phyloP scores from a whole-genome alignment of 257 asterid genomes.

The Jacaranda mimosifolia region DNA sequence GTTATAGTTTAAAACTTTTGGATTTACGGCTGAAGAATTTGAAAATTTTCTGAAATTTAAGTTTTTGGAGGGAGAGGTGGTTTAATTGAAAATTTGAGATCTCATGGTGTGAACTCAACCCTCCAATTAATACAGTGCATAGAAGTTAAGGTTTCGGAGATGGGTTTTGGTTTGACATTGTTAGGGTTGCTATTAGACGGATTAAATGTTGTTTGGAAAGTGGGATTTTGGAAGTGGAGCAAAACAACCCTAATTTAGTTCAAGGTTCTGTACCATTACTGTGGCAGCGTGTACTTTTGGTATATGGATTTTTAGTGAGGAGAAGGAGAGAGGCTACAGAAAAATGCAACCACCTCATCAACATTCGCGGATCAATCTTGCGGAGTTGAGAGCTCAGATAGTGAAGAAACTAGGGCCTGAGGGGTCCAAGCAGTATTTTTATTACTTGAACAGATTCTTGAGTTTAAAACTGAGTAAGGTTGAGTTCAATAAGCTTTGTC shows the following conservation, averaged over 20 bases:
- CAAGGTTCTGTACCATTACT: constrained; percentile 41
- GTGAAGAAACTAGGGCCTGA: constrained; percentile 82
- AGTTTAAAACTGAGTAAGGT: constrained; percentile 74
- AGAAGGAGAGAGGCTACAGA: constrained; percentile 32
- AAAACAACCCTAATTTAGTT: constrained; percentile 60
- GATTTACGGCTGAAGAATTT: constrained; percentile 44
- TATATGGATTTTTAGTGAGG: constrained; percentile 63
- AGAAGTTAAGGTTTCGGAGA: constrained; percentile 49
- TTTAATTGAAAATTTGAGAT: constrained; percentile 61
- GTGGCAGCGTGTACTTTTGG: constrained; percentile 41
- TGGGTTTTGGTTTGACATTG: constrained; percentile 56
- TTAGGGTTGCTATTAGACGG: constrained; percentile 50
- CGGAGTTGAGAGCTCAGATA: constrained; percentile 75
- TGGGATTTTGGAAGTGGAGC: constrained; percentile 59
- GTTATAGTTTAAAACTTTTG: constrained; percentile 33
- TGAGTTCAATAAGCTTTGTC: constrained; percentile 80
- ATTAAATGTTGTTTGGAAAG: constrained; percentile 51
- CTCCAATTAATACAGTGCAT: constrained; percentile 39
- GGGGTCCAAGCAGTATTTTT: constrained; percentile 79
- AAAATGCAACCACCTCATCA: constrained; percentile 86
- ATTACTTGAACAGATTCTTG: constrained; percentile 73
- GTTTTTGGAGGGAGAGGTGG: constrained; percentile 80
- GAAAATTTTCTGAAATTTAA: constrained; percentile 50
- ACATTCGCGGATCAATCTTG: constrained; percentile 78
- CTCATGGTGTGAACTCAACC: constrained; percentile 53